Base-by-base conservation (phyloP, 1,284 basidiomycete species). In the Schizophyllum amplum region DNA sequence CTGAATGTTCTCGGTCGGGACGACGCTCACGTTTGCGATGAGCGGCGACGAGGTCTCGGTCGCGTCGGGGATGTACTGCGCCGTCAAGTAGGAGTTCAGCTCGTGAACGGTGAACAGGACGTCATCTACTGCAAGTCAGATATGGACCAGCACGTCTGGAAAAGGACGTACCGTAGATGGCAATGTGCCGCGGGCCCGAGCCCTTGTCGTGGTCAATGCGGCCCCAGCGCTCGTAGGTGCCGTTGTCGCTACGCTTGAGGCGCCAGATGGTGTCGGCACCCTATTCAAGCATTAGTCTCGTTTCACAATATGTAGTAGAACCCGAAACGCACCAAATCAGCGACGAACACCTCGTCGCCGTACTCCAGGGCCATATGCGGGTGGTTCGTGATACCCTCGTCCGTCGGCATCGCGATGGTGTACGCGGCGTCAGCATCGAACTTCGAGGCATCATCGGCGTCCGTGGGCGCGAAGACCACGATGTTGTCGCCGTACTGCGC, bases 201-300 rank as follows among this genome's bases (percentile, higher is more conserved):
- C 81, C 82, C 17, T 69, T 64, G 24, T 80, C 79, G 48, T 82
- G 76, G 58, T 75, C 69, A 59, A 87, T 85, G 57, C 77, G 72
- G 4, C 83, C 84, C 52, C 80, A 78, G 21, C 85, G 73, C 25
- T 65, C 69, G 67, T 73, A 86, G 20, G 74, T 67, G 1, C 79
- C 78, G 1, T 74, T 69, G 4, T 69, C 67, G 0, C 70, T 73
- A 25, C 75, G 70, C 15, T 69, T 73, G 0, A 85, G 72, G 25
- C 83, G 70, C 83, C 82, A 85, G 52, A 84, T 76, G 64, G 76
- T 83, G 69, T 84, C 81, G 3, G 70, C 76, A 24, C 82, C 82
- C n/a, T n/a, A n/a, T n/a, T n/a, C n/a, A n/a, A n/a, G n/a, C n/a
- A n/a, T n/a, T n/a, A n/a, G n/a, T n/a, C n/a, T n/a, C n/a, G n/a